A percentile compares a stretch with the other conserved stretches of the same genome.
Evolutionary conservation across 176 grass and related monocot genomes (phyloP).

Genomic region (Canna indica): DNA sequence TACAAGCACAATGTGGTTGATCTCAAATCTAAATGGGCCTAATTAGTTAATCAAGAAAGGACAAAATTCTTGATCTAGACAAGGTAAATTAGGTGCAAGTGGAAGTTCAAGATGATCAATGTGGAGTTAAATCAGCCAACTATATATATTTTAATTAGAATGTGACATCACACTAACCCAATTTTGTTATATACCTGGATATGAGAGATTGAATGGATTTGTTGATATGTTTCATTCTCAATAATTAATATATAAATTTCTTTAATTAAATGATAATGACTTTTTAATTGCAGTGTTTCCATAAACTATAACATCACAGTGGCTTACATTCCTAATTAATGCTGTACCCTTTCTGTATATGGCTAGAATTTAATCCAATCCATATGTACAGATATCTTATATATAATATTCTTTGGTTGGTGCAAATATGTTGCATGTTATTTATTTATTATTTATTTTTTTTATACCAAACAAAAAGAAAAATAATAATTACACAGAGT

Average conservation of each 20-base stretch:
- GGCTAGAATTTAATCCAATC: too few relatives aligned
- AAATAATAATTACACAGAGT: too few relatives aligned
- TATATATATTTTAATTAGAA: background rate
- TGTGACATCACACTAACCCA: background rate
- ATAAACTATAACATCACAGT: too few relatives aligned
- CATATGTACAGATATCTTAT: too few relatives aligned
- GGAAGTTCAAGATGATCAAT: background rate
- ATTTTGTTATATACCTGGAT: background rate
- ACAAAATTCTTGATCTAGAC: background rate
- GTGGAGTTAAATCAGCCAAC: background rate
- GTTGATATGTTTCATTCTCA: background rate
- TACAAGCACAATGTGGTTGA: background rate
- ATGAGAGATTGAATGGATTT: background rate
- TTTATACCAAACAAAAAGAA: too few relatives aligned
- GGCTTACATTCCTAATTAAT: too few relatives aligned
- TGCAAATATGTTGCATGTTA: too few relatives aligned
- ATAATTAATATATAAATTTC: background rate
- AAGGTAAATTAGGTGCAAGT: background rate
- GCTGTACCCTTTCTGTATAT: too few relatives aligned
- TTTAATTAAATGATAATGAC: background rate
- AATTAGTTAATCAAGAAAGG: background rate
- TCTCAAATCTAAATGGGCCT: background rate
- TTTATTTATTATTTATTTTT: too few relatives aligned
- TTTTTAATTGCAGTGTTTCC: too few relatives aligned
- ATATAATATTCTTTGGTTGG: too few relatives aligned